Evolutionary conservation across 352 stramenopile genomes (phyloP).

Genomic region (Globisporangium perplexum): DNA sequence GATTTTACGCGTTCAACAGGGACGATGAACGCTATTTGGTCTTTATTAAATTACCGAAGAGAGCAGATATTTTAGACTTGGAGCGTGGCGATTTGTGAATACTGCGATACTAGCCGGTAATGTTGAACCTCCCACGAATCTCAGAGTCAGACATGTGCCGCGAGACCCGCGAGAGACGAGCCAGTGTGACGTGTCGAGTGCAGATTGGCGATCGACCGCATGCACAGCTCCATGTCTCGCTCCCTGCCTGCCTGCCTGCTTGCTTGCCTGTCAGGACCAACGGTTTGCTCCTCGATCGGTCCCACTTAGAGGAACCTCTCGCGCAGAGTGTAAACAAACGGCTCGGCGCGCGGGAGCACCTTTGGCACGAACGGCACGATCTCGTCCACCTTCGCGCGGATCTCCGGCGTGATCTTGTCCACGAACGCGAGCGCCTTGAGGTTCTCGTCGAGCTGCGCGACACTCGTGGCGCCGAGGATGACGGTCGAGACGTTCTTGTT

Average conservation of each 20-base stretch:
- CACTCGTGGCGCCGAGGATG: constrained; percentile 8
- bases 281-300: no score
- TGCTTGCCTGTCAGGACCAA: no score
- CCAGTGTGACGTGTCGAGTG: no score
- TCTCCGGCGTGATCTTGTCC: constrained; percentile 66
- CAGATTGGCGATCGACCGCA: background rate
- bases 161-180: background rate
- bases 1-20: no score
- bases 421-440: constrained; percentile 54
- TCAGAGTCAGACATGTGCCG: no score
- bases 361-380: constrained; percentile 44
- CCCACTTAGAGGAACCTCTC: constrained; percentile 30
- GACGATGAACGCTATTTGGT: no score
- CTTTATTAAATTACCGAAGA: background rate
- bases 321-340: constrained; percentile 23
- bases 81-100: background rate
- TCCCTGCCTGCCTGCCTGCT: no score
- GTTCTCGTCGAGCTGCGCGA: constrained; percentile 71
- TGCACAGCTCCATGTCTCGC: no score
- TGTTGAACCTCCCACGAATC: background rate
- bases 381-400: constrained; percentile 59
- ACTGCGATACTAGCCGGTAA: background rate
- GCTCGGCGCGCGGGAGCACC: constrained; percentile 21
- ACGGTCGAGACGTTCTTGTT: constrained; percentile 58
- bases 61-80: background rate